phyloP scores from a whole-genome alignment of 257 asterid species.

The Pogostemon cablin region DNA sequence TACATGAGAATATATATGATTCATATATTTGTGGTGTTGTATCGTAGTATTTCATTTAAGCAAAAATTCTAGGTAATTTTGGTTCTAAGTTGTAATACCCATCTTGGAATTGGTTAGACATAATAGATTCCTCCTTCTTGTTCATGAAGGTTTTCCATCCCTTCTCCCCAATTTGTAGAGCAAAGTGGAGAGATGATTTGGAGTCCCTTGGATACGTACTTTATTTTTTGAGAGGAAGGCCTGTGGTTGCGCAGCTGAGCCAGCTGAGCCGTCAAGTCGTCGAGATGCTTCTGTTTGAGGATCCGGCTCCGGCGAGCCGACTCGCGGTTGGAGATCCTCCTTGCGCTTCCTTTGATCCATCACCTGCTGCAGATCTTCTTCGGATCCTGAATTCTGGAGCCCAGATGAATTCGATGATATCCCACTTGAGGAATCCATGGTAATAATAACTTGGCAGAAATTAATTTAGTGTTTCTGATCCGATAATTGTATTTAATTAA shows the following conservation, averaged over 20 bases:
- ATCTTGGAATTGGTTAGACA: too few species aligned
- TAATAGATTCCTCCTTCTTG: too few species aligned
- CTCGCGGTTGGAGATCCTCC: conserved; percentile 89
- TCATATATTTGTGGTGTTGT: conserved; percentile 19
- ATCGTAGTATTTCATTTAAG: neutral
- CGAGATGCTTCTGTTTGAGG: conserved; percentile 85
- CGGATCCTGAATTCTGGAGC: conserved; percentile 65
- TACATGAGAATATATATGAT: conserved; percentile 14
- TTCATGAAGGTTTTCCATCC: too few species aligned
- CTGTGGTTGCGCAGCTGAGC: conserved; percentile 57
- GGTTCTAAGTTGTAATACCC: too few species aligned
- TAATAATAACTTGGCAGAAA: too few species aligned
- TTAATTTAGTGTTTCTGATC: too few species aligned
- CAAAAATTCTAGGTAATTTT: neutral
- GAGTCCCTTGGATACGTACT: too few species aligned
- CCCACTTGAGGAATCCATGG: conserved; percentile 79
- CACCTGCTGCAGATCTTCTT: too few species aligned
- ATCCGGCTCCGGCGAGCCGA: conserved; percentile 94
- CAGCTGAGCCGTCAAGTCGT: conserved; percentile 69
- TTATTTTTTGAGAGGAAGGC: too few species aligned
- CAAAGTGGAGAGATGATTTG: too few species aligned
- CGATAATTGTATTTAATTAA: neutral
- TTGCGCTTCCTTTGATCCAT: conserved; percentile 82
- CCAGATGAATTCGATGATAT: conserved; percentile 64
- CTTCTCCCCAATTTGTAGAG: too few species aligned